A percentile compares a stretch with the other conserved stretches of the same genome.
Conservation (phyloP, 2,329 filamentous ascomycete genomes). For the Ophiostoma piceae region DNA sequence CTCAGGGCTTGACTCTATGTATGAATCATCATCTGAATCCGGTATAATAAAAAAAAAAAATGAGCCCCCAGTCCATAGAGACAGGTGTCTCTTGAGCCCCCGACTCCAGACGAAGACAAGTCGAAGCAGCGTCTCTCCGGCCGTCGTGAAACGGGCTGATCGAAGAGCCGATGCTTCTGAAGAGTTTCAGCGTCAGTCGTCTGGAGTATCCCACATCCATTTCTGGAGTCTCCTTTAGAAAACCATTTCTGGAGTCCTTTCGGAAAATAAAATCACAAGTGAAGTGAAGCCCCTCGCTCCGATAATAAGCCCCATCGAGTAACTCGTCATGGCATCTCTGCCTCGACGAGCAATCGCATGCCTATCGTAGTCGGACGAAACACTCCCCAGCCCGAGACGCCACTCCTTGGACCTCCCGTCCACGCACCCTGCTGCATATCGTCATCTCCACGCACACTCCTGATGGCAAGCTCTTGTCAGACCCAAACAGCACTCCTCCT, state of each 20-base stretch:
- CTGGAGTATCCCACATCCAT: not conserved
- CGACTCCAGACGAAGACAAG: constrained; percentile 14
- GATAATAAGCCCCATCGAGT: constrained; percentile 99
- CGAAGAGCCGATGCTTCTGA: constrained; percentile 12
- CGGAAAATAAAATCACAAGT: not conserved
- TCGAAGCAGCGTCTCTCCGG: constrained; percentile 6
- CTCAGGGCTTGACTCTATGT: constrained; percentile 99
- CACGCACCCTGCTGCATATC: not conserved
- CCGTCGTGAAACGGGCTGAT: not conserved
- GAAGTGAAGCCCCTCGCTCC: constrained; percentile 68
- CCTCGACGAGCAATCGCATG: constrained; percentile 82
- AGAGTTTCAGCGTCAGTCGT: constrained; percentile 26
- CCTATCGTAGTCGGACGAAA: constrained; percentile 92
- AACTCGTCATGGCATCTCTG: constrained; percentile 52
- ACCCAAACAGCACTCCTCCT: not conserved
- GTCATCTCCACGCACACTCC: not conserved
- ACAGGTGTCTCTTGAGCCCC: too few species aligned
- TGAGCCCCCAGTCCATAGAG: not conserved
- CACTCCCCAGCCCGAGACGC: constrained; percentile 47
- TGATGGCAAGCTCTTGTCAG: constrained; percentile 5
- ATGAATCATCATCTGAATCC: constrained; percentile 79
- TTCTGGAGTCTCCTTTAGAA: too few species aligned
- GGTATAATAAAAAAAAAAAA: too few species aligned
- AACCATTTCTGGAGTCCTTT: not conserved
- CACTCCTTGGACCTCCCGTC: not conserved